phyloP scores from a whole-genome alignment of 345 rosid species.

The Rhodamnia argentea region DNA sequence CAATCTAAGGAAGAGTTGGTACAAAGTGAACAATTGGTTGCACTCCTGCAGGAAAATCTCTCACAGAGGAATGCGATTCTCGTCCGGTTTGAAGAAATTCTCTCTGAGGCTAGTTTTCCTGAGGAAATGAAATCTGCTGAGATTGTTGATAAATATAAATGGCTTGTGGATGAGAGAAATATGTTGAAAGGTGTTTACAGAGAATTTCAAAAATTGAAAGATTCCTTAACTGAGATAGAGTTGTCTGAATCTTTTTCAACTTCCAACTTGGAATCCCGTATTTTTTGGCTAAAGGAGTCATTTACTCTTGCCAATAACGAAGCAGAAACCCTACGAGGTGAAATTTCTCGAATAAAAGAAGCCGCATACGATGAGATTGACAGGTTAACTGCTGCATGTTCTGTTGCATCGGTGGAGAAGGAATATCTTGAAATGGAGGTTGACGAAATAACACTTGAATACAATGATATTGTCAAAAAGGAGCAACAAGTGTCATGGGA shows the following conservation, averaged over 20 bases:
- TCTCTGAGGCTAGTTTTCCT: constrained; percentile 34
- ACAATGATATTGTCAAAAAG: constrained; percentile 33
- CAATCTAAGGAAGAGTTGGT: constrained; percentile 41
- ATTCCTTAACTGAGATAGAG: constrained; percentile 40
- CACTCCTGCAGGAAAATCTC: constrained; percentile 55
- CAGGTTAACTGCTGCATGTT: constrained; percentile 41
- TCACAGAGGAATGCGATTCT: constrained; percentile 34
- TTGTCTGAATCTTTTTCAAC: constrained; percentile 44
- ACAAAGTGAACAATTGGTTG: constrained; percentile 38
- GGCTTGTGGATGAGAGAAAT: constrained; percentile 64
- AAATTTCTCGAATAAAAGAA: constrained; percentile 31
- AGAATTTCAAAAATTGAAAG: constrained; percentile 54
- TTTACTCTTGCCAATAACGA: constrained; percentile 39
- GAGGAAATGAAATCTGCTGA: constrained; percentile 49
- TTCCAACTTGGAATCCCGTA: constrained; percentile 46
- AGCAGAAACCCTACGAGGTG: constrained; percentile 33
- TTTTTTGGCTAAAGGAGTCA: constrained; percentile 65
- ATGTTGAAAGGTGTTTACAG: constrained; percentile 27
- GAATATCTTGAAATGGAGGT: constrained; percentile 35
- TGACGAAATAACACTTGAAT: constrained; percentile 22
- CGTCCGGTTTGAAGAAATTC: constrained; percentile 42
- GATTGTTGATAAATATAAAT: constrained; percentile 41
- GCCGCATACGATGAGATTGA: constrained; percentile 39
- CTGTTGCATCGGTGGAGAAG: constrained; percentile 58
- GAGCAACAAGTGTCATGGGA: constrained; percentile 30